Conservation (phyloP, 495 filamentous ascomycete genomes). For the Aspergillus carlsbadensis region DNA sequence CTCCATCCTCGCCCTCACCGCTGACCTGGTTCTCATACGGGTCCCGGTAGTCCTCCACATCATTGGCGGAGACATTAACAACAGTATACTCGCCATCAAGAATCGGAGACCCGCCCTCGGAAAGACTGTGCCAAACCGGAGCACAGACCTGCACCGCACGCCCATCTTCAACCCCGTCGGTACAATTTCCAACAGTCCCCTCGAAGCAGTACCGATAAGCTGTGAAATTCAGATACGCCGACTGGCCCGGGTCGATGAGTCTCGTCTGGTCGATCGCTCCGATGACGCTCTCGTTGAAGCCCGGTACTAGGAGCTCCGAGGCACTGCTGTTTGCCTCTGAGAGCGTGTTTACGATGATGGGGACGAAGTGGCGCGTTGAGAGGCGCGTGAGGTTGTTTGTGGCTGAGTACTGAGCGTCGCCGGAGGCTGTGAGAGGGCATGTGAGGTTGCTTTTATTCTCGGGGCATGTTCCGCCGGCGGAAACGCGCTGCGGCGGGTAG, state of each 20-base stretch:
- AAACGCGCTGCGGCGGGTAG: slow-evolving; percentile 4
- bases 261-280: slow-evolving; percentile 3
- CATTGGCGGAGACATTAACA: neutral
- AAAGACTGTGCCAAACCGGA: slow-evolving; percentile 1
- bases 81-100: slow-evolving; percentile 1
- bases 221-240: slow-evolving; percentile 11
- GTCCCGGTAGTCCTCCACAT: neutral
- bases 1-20: neutral
- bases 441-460: neutral
- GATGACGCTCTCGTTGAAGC: slow-evolving; percentile 1
- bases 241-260: slow-evolving; percentile 1
- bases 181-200: slow-evolving; percentile 5
- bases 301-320: neutral
- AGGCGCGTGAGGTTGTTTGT: neutral
- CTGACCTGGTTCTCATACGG: slow-evolving; percentile 9
- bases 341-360: neutral
- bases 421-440: slow-evolving; percentile 5
- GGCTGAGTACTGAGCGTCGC: neutral
- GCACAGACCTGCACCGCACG: slow-evolving; percentile 1
- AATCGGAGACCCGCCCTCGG: neutral
- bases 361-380: neutral
- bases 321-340: too few relatives aligned
- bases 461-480: slow-evolving; percentile 4
- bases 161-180: neutral
- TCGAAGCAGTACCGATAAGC: slow-evolving; percentile 5